Percentiles rank a stretch among this genome's conserved stretches.
Conservation (phyloP, 169 alveolate genomes). For the Hepatocystis sp. region DNA sequence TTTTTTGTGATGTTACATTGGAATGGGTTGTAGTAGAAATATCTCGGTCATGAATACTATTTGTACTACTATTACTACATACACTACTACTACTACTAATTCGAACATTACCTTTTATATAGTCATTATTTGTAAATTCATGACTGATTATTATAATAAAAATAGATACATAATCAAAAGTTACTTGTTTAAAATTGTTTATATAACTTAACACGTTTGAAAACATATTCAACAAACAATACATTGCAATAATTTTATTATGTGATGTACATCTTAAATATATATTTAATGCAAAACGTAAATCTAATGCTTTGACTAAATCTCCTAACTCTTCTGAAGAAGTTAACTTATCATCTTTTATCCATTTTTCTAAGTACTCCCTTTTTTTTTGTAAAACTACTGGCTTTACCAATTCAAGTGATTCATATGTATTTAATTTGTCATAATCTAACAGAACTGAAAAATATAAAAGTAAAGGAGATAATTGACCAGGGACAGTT, state of each 20-base stretch:
- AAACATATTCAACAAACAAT: conserved; percentile 94
- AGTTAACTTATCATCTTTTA: conserved; percentile 97
- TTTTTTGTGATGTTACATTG: conserved; percentile 73
- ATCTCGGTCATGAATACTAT: too few species aligned
- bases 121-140: conserved; percentile 78
- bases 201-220: conserved; percentile 95
- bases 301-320: conserved; percentile 92
- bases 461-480: conserved; percentile 97
- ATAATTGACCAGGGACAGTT: conserved; percentile 64
- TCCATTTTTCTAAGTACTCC: conserved; percentile 95
- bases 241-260: conserved; percentile 90
- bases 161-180: conserved; percentile 84
- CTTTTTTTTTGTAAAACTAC: conserved; percentile 95
- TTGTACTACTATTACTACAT: background rate
- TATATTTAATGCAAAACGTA: conserved; percentile 94
- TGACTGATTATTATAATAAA: conserved; percentile 76
- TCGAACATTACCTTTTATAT: conserved; percentile 63
- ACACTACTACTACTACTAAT: conserved; percentile 35
- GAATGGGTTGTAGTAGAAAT: too few species aligned
- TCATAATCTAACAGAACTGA: conserved; percentile 97
- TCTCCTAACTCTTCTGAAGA: conserved; percentile 98
- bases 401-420: conserved; percentile 97
- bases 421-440: conserved; percentile 95
- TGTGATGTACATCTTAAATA: conserved; percentile 82
- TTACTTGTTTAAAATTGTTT: conserved; percentile 80